Evolutionary conservation across 768 basidiomycete genomes (phyloP), one percentile per base, ranked within the genome.

Genomic region (Tulasnella sp.): DNA sequence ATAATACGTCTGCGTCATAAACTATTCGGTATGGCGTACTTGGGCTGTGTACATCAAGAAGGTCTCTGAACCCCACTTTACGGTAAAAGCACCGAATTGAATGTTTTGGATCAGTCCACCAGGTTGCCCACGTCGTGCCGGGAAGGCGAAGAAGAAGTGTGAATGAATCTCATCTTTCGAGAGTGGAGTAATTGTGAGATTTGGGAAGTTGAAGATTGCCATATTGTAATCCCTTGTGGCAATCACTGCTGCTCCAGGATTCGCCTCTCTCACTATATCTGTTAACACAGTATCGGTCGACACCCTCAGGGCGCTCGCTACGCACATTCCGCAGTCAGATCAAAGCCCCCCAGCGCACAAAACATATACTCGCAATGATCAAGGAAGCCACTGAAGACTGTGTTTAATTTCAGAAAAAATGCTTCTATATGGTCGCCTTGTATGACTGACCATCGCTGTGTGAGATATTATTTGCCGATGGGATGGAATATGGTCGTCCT

Each of bases 51-150:
- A 80, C 34, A 84, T 68, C 30, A 82, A 64, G 62, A 80, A 87
- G 42, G 82, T 78, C 54, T 73, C 74, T 64, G 81, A 84, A 61
- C 80, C 74, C 84, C 84, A 87, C 8, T 72, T 69, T 1, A 81
- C 63, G 30, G 71, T 71, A 67, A 83, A 83, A 2, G 75, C 72
- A 17, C 81, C 83, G 60, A 79, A 76, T 51, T 77, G 72, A 50
- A 83, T 69, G 2, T 66, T 60, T 43, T 84, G 78, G 4, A 73
- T 63, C 15, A 87, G 72, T 15, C 76, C 61, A n/a, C 86, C 86
- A 4, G 78, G 73, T 5, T 71, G 63, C 46, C 65, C 51, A 21
- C 68, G 73, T 27, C 78, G 74, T 2, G 75, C 70, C 11, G 80
- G 63, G 0, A 82, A 78, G 10, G 70, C 31, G 65, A 84, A 87